A percentile compares a stretch with the other conserved stretches of the same genome.
These are phyloP conservation scores for Taiwanofungus camphoratus DNA, from an alignment of 1,284 basidiomycete species.

Conservation along the genomic window DNA sequence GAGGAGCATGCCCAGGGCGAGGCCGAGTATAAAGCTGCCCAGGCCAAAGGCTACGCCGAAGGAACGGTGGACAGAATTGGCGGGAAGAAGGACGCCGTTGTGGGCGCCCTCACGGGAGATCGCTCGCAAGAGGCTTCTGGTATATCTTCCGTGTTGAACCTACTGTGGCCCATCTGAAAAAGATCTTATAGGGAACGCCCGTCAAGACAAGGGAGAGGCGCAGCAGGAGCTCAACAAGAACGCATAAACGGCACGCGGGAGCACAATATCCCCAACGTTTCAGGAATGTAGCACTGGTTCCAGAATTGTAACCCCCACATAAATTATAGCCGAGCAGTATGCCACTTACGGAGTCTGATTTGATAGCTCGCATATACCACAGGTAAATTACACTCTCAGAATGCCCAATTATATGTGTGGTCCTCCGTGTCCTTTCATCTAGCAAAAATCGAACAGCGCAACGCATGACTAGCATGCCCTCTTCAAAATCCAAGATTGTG, in stretches of 20 bases:
- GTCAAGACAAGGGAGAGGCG: conserved; percentile 52
- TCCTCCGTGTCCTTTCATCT: too few species aligned
- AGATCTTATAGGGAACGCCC: conserved; percentile 36
- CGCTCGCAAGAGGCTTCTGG: conserved; percentile 54
- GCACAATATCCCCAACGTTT: not conserved
- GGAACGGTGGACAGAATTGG: conserved; percentile 51
- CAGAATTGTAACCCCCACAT: not conserved
- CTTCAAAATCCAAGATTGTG: too few species aligned
- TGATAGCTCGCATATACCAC: too few species aligned
- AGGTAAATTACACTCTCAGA: too few species aligned
- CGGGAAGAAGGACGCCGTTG: conserved; percentile 65
- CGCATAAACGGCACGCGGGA: not conserved
- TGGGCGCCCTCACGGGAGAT: conserved; percentile 60
- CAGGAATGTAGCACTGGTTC: not conserved
- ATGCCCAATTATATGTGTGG: too few species aligned
- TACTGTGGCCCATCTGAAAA: not conserved
- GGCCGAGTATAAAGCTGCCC: conserved; percentile 50
- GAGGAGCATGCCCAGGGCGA: conserved; percentile 66
- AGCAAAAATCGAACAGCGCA: too few species aligned
- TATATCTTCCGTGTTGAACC: conserved; percentile 22
- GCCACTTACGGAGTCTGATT: too few species aligned
- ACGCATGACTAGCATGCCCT: too few species aligned
- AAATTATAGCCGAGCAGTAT: too few species aligned
- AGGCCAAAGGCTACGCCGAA: conserved; percentile 50
- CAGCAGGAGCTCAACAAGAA: conserved; percentile 46